Evolutionary conservation across 208 protist genomes (phyloP), one percentile per base, ranked within the genome.

Genomic region (Borovskyia barvae): DNA sequence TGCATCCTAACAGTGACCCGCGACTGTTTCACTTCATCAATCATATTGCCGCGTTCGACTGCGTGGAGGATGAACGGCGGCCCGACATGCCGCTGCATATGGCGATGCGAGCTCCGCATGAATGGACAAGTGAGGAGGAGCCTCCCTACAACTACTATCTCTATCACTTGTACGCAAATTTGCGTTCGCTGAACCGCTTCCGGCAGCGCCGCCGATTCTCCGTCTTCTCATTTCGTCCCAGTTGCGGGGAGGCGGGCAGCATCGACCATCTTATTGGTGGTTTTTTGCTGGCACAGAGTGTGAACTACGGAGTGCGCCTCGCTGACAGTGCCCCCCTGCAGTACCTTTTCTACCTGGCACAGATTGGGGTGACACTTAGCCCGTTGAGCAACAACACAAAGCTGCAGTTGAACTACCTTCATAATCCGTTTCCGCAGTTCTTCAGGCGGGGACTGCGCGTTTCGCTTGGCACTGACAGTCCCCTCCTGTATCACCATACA

Each of bases 351-450:
- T 99, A 99, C 76, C 80, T 99, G 9, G 80, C 81, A n/a, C 98
- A 99, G 66, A 92, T 99, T 40, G 97, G 97, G 14, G 81, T 99
- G 15, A 95, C 97, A 5, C 70, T 99, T 63, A 98, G 95, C 54
- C 98, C 98, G 36, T 77, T 99, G 17, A 98, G 92, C 81, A 99
- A 99, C 79, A 99, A 99, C 85, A 88, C 91, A n/a, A 93, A 99
- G 32, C 99, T 99, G 40, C 72, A 98, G n/a, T 12, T 69, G 22
- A 76, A 88, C 22, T 99, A 99, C 70, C 66, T 97, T 19, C 77
- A 93, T 54, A 98, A 98, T 69, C 98, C 98, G 11, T 99, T 99
- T 66, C 89, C 91, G 14, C 37, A 58, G 37, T 97, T 98, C 66
- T 99, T 99, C 73, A 64, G 80, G 1, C 78, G 90, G 33, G 98